phyloP scores from a whole-genome alignment of 192 early-diverging fungal species.

The Irineochytrium annulatum region DNA sequence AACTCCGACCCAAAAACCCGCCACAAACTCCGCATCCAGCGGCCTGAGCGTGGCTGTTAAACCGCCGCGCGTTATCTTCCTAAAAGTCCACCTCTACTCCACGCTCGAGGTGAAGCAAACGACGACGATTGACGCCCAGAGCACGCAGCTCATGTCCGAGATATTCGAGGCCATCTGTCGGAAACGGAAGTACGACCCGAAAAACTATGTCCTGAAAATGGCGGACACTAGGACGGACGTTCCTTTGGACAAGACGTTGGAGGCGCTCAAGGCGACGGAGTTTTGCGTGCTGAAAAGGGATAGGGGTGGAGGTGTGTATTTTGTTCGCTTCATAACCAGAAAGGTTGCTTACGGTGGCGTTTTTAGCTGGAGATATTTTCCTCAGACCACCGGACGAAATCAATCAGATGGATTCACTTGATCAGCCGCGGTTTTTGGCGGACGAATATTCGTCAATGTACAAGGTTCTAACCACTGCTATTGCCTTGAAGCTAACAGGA shows the following conservation, averaged over 20 bases:
- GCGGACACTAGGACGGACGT: slow-evolving; percentile 70
- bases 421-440: slow-evolving; percentile 34
- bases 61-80: slow-evolving; percentile 24
- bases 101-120: slow-evolving; percentile 83
- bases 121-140: slow-evolving; percentile 76
- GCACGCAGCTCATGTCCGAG: slow-evolving; percentile 68
- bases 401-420: slow-evolving; percentile 4
- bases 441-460: slow-evolving; percentile 53
- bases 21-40: slow-evolving; percentile 8
- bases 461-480: slow-evolving; percentile 32
- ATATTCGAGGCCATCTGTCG: slow-evolving; percentile 81
- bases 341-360: slow-evolving; percentile 1
- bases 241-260: slow-evolving; percentile 74
- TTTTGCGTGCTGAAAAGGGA: slow-evolving; percentile 69
- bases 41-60: background rate
- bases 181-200: slow-evolving; percentile 81
- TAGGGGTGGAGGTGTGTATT: slow-evolving; percentile 46
- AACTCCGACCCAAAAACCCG: background rate
- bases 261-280: slow-evolving; percentile 59
- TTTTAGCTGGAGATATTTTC: slow-evolving; percentile 52
- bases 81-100: slow-evolving; percentile 60
- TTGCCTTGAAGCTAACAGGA: background rate
- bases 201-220: slow-evolving; percentile 83
- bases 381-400: slow-evolving; percentile 55
- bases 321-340: background rate